These are phyloP conservation scores for Euclidium syriacum DNA, from an alignment of 345 rosid species.

Conservation along the genomic window DNA sequence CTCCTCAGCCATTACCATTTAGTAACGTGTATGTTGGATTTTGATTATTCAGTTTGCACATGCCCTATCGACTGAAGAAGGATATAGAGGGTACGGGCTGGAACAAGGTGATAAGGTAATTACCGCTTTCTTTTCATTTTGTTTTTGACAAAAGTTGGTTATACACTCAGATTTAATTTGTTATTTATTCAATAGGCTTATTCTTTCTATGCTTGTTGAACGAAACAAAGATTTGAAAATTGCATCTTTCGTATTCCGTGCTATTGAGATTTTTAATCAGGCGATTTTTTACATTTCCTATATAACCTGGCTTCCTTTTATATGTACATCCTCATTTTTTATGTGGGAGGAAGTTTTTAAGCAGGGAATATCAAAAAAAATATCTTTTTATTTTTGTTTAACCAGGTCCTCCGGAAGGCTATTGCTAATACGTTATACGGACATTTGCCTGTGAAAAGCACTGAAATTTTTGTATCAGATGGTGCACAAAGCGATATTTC, in stretches of 20 bases:
- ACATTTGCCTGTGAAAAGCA: conserved; percentile 34
- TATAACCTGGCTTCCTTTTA: too few species aligned
- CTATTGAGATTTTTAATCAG: too few species aligned
- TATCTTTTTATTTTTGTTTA: neutral
- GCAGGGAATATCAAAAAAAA: neutral
- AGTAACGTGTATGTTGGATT: neutral
- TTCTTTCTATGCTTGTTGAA: neutral
- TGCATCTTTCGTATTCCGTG: too few species aligned
- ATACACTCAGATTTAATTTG: neutral
- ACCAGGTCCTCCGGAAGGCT: conserved; percentile 45
- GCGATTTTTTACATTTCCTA: too few species aligned
- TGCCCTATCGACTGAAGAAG: conserved; percentile 49
- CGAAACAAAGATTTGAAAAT: neutral
- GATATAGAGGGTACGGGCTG: conserved; percentile 31
- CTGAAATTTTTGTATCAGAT: conserved; percentile 63
- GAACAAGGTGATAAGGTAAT: conserved; percentile 31
- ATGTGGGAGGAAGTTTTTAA: neutral
- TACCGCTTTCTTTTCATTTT: neutral
- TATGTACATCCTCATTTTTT: too few species aligned
- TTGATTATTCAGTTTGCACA: conserved; percentile 45
- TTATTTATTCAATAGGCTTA: neutral
- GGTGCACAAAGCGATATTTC: conserved; percentile 63
- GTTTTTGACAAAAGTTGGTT: neutral
- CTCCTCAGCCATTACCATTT: neutral
- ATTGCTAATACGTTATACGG: conserved; percentile 52